Base-by-base conservation (phyloP, 2,329 filamentous ascomycete genomes). In the Cladorrhinum sp. region DNA sequence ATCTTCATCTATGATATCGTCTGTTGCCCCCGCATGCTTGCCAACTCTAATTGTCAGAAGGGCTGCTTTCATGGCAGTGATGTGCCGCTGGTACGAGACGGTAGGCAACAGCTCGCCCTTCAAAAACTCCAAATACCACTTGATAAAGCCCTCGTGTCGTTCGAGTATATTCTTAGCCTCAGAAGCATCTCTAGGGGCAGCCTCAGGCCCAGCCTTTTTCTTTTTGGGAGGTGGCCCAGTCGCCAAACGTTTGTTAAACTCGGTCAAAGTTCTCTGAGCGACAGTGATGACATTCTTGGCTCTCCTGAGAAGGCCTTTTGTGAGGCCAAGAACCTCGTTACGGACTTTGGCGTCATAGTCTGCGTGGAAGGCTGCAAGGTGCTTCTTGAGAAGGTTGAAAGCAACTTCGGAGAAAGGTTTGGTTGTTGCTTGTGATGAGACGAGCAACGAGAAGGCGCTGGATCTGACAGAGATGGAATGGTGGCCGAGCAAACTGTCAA, bases 31-130 rank as follows among this genome's bases (percentile, higher is more conserved):
- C 0, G 70, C 67, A 7, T 78, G 88, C n/a, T 89, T 77, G 25
- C 89, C 89, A 48, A 89, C 85, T 61, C 84, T 84, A 5, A 92
- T 74, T n/a, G 93, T 77, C 56, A 88, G 80, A 0, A 78, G 78
- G 25, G 93, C 75, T 0, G 89, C 86, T 69, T 88, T 92, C 4
- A 98, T 74, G 1, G 91, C 86, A 1, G 90, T 90, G 51, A 93
- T 90, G 67, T 96, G 93, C 6, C 92, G 85, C 71, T 96, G 93
- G 70, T 98, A 99, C 10, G 93, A 95, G 16, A 91, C 86, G 1
- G 89, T 93, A 2, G 92, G 87, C 2, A 85, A 83, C 22, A 99
- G 77, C 68, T 98, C 92, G 38, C 79, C 77, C 57, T 85, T 81
- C 5, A 97, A 74, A 66, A 96, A 95, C 1, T 76, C 69, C 1